Evolutionary conservation across 2,329 filamentous ascomycete species (phyloP).

Genomic region (Neurospora sp.): DNA sequence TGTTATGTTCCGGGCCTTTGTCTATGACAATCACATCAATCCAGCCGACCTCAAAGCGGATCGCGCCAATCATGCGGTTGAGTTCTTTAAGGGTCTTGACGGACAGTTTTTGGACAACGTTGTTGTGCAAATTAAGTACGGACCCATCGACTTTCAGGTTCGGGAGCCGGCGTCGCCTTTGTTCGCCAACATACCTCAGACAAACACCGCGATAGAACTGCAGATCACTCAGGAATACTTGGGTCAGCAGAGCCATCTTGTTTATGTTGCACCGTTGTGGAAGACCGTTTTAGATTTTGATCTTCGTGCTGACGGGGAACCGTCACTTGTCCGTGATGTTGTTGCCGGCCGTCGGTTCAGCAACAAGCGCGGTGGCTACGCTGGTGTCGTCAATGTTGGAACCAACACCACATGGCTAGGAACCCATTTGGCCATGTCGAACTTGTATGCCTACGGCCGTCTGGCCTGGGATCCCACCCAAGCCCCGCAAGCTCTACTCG

Average conservation of each 20-base stretch:
- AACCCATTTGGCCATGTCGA: constrained; percentile 60
- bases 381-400: constrained; percentile 59
- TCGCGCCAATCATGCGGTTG: constrained; percentile 58
- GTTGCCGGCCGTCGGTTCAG: constrained; percentile 51
- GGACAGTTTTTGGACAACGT: constrained; percentile 60
- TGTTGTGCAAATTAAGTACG: constrained; percentile 64
- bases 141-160: constrained; percentile 66
- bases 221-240: constrained; percentile 62
- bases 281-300: constrained; percentile 59
- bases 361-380: constrained; percentile 48
- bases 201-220: constrained; percentile 49
- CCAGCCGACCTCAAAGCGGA: constrained; percentile 55
- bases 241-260: constrained; percentile 59
- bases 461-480: constrained; percentile 53
- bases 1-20: constrained; percentile 63
- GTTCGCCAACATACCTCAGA: constrained; percentile 41
- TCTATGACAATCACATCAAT: constrained; percentile 51
- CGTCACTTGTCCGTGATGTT: constrained; percentile 50
- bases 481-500: constrained; percentile 39
- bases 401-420: constrained; percentile 59
- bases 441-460: constrained; percentile 59
- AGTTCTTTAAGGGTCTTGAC: constrained; percentile 57
- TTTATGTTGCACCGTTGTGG: constrained; percentile 61
- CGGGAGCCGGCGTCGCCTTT: constrained; percentile 58
- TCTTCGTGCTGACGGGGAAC: constrained; percentile 46